Base-by-base conservation (phyloP, 441 rosid species). In the Adansonia grandidieri region DNA sequence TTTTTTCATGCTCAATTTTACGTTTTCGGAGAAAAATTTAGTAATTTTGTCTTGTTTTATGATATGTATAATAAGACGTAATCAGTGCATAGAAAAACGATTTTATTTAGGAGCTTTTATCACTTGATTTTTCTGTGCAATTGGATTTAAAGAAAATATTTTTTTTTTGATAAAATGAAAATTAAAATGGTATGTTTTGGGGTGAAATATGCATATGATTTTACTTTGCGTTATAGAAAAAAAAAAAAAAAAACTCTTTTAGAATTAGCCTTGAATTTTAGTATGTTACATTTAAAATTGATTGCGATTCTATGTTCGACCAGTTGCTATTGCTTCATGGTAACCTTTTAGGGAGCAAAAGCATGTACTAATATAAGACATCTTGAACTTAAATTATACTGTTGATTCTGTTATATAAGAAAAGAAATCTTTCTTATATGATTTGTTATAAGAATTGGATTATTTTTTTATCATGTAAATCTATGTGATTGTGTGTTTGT, bases 111-210 rank as follows among this genome's bases (percentile, higher is more conserved):
- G 20, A 15, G 19, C 28, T 19, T 57, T 20, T 10, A 19, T 13
- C 20, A 7, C 7, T 51, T 71, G 50, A 28, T 24, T 76, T 70
- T 71, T 50, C 6, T 51, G 22, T 71, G 74, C 61, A 51, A 24
- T 51, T 15, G 7, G 47, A 51, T 71, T 51, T 37, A 15, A 71
- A 53, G 22, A 11, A 6, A 32, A 63, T 24, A 24, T 3, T 47
- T 13, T 45, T 45, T 70, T 51, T 51, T 17, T n/a, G 1, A 3
- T 51, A 37, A 37, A 37, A 24, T 71, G 56, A 24, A 51, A 15
- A 51, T 15, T 51, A 15, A 71, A 51, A 28, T 51, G 22, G 47
- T 24, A 8, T 51, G 8, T 4, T 68, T 19, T 47, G 6, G n/a
- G 10, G 3, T 68, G 73, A 19, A 68, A 0, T 9, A 19, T 19